These are phyloP conservation scores for Apiospora saccharicola DNA, from an alignment of 2,329 filamentous ascomycete genomes.

Conservation along the genomic window DNA sequence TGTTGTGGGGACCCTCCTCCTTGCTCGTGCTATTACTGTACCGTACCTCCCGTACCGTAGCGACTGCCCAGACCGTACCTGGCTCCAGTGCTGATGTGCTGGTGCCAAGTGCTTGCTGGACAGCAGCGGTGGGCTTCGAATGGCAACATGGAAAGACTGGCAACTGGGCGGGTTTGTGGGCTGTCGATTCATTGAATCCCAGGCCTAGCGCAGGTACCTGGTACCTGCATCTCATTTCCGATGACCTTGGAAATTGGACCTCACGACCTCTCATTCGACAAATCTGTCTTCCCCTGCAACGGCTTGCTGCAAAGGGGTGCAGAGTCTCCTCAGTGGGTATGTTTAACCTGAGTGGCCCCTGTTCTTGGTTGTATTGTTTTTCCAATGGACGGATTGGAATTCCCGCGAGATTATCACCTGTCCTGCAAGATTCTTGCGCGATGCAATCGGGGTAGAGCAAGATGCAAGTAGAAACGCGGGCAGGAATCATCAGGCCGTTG, in stretches of 20 bases:
- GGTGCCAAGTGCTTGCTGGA: not conserved
- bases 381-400: conserved; percentile 6
- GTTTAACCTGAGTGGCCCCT: conserved; percentile 21
- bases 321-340: conserved; percentile 16
- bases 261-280: conserved; percentile 9
- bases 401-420: conserved; percentile 16
- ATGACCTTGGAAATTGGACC: conserved; percentile 5
- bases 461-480: not conserved
- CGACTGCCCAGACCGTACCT: not conserved
- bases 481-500: not conserved
- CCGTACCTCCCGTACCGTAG: not conserved
- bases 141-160: not conserved
- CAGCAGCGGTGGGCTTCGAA: not conserved
- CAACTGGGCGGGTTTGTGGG: conserved; percentile 4
- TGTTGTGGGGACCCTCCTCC: not conserved
- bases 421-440: not conserved
- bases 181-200: not conserved
- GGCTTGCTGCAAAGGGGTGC: conserved; percentile 20
- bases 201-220: conserved; percentile 16
- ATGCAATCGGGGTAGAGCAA: not conserved
- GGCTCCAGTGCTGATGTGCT: not conserved
- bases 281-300: conserved; percentile 16
- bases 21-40: conserved; percentile 8
- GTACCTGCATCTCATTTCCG: conserved; percentile 19
- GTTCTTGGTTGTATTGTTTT: conserved; percentile 20